Percentiles rank a stretch among this genome's conserved stretches.
Conservation (phyloP, 176 grass and related monocot genomes). For the Stipa capillata region DNA sequence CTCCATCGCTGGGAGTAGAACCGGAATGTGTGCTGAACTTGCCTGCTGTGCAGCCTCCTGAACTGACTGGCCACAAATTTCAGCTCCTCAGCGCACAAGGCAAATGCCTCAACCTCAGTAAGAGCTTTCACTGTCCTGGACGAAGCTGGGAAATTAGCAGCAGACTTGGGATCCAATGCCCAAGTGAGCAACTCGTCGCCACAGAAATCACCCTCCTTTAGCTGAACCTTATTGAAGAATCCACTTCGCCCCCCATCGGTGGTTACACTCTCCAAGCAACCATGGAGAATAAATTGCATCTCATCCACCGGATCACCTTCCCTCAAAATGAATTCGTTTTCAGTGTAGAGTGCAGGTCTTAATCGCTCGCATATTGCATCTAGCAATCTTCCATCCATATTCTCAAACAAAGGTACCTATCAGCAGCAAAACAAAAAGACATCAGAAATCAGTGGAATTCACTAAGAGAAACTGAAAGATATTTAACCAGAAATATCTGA, state of each 20-base stretch:
- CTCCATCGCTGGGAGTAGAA: slow-evolving; percentile 90
- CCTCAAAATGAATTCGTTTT: slow-evolving; percentile 63
- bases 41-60: slow-evolving; percentile 83
- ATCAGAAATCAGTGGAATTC: neutral
- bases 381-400: slow-evolving; percentile 73
- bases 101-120: slow-evolving; percentile 79
- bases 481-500: slow-evolving; percentile 7
- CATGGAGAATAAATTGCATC: slow-evolving; percentile 92
- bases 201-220: slow-evolving; percentile 82
- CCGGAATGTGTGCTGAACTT: slow-evolving; percentile 85
- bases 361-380: slow-evolving; percentile 89
- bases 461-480: neutral
- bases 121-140: slow-evolving; percentile 68
- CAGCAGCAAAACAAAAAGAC: neutral
- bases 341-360: slow-evolving; percentile 74
- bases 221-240: slow-evolving; percentile 73
- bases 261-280: slow-evolving; percentile 74
- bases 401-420: slow-evolving; percentile 90
- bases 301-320: slow-evolving; percentile 97
- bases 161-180: slow-evolving; percentile 87
- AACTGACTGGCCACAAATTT: slow-evolving; percentile 95
- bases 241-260: slow-evolving; percentile 87
- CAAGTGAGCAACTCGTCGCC: slow-evolving; percentile 89
- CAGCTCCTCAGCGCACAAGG: slow-evolving; percentile 59
- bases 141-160: slow-evolving; percentile 72